Percentiles rank a stretch among this genome's conserved stretches.
These are phyloP conservation scores for Pythium diclinum DNA, from an alignment of 352 stramenopile genomes.

Conservation along the genomic window DNA sequence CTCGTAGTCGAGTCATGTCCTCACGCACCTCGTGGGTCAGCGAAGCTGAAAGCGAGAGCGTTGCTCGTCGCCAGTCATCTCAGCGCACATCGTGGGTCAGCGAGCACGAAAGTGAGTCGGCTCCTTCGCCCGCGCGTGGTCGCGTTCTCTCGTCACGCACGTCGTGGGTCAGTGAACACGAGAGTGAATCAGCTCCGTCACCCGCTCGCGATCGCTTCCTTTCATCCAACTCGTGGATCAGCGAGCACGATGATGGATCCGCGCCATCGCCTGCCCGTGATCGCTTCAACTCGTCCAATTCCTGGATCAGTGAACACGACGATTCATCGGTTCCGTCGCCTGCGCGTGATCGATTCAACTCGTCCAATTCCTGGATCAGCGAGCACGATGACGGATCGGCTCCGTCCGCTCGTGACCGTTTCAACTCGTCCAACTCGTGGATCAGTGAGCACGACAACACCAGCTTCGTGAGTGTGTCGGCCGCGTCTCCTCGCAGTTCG, in stretches of 20 bases:
- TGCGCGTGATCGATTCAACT: neutral
- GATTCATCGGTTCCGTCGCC: neutral
- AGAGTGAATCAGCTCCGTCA: neutral
- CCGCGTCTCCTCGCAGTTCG: neutral
- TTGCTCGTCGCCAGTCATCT: neutral
- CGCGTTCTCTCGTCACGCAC: neutral
- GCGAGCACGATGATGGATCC: no score
- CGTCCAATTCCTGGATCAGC: neutral
- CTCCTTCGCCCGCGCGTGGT: neutral
- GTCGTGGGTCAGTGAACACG: neutral
- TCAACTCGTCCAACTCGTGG: neutral
- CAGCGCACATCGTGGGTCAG: neutral
- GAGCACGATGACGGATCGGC: neutral
- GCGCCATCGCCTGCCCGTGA: neutral
- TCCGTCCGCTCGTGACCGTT: neutral
- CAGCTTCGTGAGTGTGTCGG: neutral
- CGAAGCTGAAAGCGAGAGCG: slow-evolving; percentile 4
- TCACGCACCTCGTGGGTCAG: slow-evolving; percentile 8
- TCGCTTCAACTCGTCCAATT: neutral
- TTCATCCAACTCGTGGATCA: neutral
- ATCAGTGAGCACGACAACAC: slow-evolving; percentile 11
- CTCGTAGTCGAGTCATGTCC: neutral
- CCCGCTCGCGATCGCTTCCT: neutral
- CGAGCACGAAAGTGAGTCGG: neutral
- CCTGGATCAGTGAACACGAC: neutral